These are phyloP conservation scores for Daldinia caldariorum DNA, from an alignment of 495 filamentous ascomycete genomes.

Conservation along the genomic window DNA sequence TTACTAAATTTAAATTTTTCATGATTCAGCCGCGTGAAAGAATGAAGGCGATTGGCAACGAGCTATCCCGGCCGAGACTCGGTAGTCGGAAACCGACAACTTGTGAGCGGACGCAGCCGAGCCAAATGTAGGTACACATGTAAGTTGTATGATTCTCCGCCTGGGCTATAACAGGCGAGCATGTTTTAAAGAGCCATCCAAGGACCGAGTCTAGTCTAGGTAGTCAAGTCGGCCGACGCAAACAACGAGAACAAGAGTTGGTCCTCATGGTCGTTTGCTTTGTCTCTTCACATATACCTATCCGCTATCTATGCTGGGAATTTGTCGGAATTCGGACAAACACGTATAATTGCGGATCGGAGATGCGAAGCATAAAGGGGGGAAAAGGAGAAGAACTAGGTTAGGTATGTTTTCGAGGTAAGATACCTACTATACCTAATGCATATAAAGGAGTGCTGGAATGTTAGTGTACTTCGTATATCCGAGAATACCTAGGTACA, in stretches of 20 bases:
- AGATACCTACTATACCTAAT: too few species aligned
- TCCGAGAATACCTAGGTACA: not conserved
- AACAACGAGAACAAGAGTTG: slow-evolving; percentile 9
- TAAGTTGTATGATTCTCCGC: too few species aligned
- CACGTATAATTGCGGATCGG: slow-evolving; percentile 24
- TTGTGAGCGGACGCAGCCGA: slow-evolving; percentile 27
- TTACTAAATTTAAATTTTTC: slow-evolving; percentile 10
- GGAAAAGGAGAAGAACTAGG: not conserved
- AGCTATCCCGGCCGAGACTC: slow-evolving; percentile 36
- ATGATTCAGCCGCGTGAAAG: slow-evolving; percentile 11
- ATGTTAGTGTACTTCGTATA: slow-evolving; percentile 9
- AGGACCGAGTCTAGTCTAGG: slow-evolving; percentile 18
- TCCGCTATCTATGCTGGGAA: not conserved
- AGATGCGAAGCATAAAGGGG: slow-evolving; percentile 24
- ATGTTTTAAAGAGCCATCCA: slow-evolving; percentile 25
- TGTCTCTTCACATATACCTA: not conserved
- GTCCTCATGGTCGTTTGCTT: not conserved
- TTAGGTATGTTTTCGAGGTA: not conserved
- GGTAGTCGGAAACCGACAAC: slow-evolving; percentile 43
- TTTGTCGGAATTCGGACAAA: slow-evolving; percentile 41
- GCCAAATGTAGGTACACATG: too few species aligned
- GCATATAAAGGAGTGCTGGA: not conserved
- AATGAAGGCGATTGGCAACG: slow-evolving; percentile 24
- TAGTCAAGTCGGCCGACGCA: slow-evolving; percentile 34
- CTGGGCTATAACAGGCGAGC: not conserved